Evolutionary conservation across 2,329 filamentous ascomycete genomes (phyloP).

Genomic region (Teratosphaeriaceae sp.): DNA sequence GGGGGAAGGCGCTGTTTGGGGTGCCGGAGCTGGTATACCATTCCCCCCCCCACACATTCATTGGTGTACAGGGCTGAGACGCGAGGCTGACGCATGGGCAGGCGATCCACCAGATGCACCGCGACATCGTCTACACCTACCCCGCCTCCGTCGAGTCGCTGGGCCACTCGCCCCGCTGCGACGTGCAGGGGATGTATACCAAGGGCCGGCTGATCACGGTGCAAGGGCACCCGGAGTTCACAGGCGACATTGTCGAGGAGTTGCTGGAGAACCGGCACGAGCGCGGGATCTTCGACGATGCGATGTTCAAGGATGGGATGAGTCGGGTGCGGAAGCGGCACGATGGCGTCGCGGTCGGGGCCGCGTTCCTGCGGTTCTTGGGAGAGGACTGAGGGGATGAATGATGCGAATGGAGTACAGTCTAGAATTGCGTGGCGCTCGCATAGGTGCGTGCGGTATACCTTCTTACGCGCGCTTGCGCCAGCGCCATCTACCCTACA

Average conservation of each 20-base stretch:
- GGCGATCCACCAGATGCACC: slow-evolving; percentile 80
- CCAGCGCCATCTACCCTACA: no score
- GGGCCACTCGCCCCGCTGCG: slow-evolving; percentile 59
- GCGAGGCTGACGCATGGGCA: no score
- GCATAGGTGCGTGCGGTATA: no score
- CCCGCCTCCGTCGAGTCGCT: slow-evolving; percentile 57
- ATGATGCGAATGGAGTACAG: no score
- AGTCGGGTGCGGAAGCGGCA: slow-evolving; percentile 59
- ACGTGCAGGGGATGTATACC: slow-evolving; percentile 73
- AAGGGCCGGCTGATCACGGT: slow-evolving; percentile 63
- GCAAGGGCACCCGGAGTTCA: slow-evolving; percentile 85
- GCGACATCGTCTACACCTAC: slow-evolving; percentile 62
- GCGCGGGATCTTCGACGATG: slow-evolving; percentile 63
- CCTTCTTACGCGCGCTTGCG: no score
- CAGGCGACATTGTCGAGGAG: slow-evolving; percentile 61
- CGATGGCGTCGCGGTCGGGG: slow-evolving; percentile 70
- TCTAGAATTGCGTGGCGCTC: no score
- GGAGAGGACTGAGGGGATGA: slow-evolving; percentile 44
- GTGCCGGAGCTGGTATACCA: slow-evolving; percentile 56
- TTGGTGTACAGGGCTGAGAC: no score
- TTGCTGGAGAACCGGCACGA: slow-evolving; percentile 59
- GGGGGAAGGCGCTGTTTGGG: slow-evolving; percentile 67
- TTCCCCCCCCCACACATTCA: no score
- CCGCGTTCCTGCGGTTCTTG: slow-evolving; percentile 71
- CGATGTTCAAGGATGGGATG: slow-evolving; percentile 62